These are phyloP conservation scores for Solanum chacoense DNA, from an alignment of 305 asterid genomes.

Conservation along the genomic window DNA sequence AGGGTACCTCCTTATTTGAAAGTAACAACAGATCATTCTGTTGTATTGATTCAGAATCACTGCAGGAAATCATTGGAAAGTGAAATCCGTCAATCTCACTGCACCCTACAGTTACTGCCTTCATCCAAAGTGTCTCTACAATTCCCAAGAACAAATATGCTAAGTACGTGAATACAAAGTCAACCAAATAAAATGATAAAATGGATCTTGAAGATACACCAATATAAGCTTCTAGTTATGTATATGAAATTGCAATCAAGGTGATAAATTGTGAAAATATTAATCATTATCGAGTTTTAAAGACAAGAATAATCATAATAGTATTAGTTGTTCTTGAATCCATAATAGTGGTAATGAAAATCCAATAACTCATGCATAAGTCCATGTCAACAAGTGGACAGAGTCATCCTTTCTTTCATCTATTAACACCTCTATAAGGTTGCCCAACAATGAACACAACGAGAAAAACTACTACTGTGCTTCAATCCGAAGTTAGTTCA, in stretches of 20 bases:
- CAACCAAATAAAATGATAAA: background rate
- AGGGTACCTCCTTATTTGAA: constrained; percentile 50
- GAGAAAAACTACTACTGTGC: background rate
- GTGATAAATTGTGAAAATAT: background rate
- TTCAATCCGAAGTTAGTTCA: background rate
- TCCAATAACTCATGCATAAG: background rate
- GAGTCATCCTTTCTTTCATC: background rate
- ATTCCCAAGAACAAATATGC: constrained; percentile 10
- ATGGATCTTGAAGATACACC: background rate
- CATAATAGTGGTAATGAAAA: background rate
- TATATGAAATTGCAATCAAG: background rate
- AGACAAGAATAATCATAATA: background rate
- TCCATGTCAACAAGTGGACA: background rate
- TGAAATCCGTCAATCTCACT: constrained; percentile 68
- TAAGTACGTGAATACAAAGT: background rate
- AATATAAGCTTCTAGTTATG: background rate
- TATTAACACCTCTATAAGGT: background rate
- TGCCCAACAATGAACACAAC: background rate
- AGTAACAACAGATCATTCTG: constrained; percentile 76
- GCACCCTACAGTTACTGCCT: constrained; percentile 42
- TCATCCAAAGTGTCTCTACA: constrained; percentile 47
- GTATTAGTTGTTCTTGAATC: background rate
- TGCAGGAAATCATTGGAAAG: constrained; percentile 43
- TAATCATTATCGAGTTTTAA: background rate
- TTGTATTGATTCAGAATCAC: constrained; percentile 27